Conservation (phyloP, 2,329 filamentous ascomycete genomes). For the Grosmannia penicillata region DNA sequence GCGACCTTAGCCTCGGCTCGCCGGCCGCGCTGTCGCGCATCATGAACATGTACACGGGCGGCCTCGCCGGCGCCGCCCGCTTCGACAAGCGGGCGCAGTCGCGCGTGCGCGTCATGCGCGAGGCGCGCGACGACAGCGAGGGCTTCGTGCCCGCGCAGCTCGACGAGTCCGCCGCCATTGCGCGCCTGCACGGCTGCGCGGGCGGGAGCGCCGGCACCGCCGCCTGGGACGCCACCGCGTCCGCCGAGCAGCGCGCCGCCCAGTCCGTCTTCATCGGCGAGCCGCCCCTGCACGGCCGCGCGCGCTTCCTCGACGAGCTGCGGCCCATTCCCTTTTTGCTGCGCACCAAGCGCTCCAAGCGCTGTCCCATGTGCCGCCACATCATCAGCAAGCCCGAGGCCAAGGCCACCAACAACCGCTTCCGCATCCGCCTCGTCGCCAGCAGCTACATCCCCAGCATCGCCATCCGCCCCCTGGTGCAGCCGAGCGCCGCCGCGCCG, state of each 20-base stretch:
- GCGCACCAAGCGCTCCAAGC: slow-evolving; percentile 84
- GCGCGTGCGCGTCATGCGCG: slow-evolving; percentile 62
- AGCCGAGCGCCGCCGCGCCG: slow-evolving; percentile 9
- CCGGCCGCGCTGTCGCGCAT: slow-evolving; percentile 74
- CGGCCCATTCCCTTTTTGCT: slow-evolving; percentile 72
- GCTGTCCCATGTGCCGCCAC: slow-evolving; percentile 82
- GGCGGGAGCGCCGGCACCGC: background rate
- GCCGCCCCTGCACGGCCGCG: slow-evolving; percentile 30
- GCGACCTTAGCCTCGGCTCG: slow-evolving; percentile 50
- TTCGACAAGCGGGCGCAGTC: slow-evolving; percentile 50
- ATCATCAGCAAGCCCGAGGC: slow-evolving; percentile 90
- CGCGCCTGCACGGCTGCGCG: slow-evolving; percentile 30
- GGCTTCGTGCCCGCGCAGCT: slow-evolving; percentile 51
- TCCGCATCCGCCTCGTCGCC: slow-evolving; percentile 84
- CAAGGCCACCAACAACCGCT: slow-evolving; percentile 77
- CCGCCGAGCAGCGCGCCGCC: slow-evolving; percentile 29
- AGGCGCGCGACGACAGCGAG: slow-evolving; percentile 56
- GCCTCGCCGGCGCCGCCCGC: slow-evolving; percentile 25
- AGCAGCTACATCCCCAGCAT: slow-evolving; percentile 77
- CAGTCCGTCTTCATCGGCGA: slow-evolving; percentile 24
- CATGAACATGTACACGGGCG: slow-evolving; percentile 69
- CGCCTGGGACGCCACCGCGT: slow-evolving; percentile 45
- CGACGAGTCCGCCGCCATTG: slow-evolving; percentile 47
- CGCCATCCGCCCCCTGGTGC: slow-evolving; percentile 49
- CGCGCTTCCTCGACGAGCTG: slow-evolving; percentile 57